These are phyloP conservation scores for Puya raimondii DNA, from an alignment of 176 grass and related monocot genomes.

Conservation along the genomic window DNA sequence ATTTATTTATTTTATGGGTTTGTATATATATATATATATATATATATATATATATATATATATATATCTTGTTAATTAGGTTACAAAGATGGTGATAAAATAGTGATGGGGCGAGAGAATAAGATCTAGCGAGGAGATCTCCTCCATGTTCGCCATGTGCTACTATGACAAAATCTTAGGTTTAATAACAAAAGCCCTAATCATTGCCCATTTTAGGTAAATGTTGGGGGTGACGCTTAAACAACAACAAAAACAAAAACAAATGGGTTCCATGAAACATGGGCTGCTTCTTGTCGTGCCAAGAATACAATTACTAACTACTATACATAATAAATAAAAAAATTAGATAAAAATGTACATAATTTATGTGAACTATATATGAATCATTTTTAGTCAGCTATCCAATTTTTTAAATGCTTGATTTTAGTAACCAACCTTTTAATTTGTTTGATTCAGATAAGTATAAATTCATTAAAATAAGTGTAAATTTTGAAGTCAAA, in stretches of 20 bases:
- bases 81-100: conserved; percentile 3
- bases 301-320: background rate
- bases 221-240: too few relatives aligned
- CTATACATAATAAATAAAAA: background rate
- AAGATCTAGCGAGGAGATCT: conserved; percentile 51
- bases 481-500: too few relatives aligned
- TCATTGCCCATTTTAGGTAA: conserved; percentile 38
- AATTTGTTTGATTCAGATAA: too few relatives aligned
- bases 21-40: background rate
- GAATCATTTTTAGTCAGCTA: too few relatives aligned
- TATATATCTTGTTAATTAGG: too few relatives aligned
- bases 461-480: too few relatives aligned
- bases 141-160: conserved; percentile 39
- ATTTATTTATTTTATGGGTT: background rate
- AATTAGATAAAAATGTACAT: too few relatives aligned
- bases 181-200: conserved; percentile 27
- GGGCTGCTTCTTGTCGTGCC: background rate
- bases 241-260: conserved; percentile 10
- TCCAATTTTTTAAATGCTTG: too few relatives aligned
- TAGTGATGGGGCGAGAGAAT: conserved; percentile 27
- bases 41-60: too few relatives aligned
- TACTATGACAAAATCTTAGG: too few relatives aligned
- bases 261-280: conserved; percentile 17
- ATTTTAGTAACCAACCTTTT: too few relatives aligned
- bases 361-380: too few relatives aligned